Base-by-base conservation (phyloP, 345 rosid species). In the Xanthoceras sorbifolium region DNA sequence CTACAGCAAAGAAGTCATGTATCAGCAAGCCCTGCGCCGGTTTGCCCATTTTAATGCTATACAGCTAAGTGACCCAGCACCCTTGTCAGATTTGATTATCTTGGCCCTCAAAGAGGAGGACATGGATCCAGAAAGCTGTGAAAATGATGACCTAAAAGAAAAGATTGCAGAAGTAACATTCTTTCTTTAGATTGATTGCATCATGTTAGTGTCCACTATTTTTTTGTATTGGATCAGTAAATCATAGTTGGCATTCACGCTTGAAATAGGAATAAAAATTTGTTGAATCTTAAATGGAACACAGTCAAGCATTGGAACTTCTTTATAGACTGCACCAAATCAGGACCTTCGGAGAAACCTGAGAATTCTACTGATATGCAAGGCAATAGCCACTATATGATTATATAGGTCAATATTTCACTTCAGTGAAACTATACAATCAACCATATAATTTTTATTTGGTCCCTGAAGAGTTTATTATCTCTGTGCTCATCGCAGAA, bases 1-100 rank as follows among this genome's bases (percentile, higher is more conserved):
- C 80, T 69, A 74, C 94, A 92, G 99, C 88, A 92, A 96, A 84
- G 99, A 96, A 86, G 90, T 96, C 73, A 92, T 96, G 97, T 96
- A 96, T 85, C 99, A 93, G 87, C 99, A 90, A 89, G 94, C 83
- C 54, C 82, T 96, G 63, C 86, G 87, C 25, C 94, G 98, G 25
- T 96, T 96, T 87, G 90, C 93, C 36, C 97, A 91, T 86, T 93
- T 91, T 80, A 93, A 88, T 86, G 96, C 92, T 40, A 89, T 93
- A 75, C 96, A 92, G 80, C 86, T 96, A 34, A 93, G 98, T 40
- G 89, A 93, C 60, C 90, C 97, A 42, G 92, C 98, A 54, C 91
- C 98, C 31, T 32, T 93, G 73, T 69, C 74, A 1, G 98, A 90
- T 80, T 87, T 96, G 82, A 89, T 96, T 73, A 67, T 84, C 81